These are phyloP conservation scores for Mortierella alpina DNA, from an alignment of 192 early-diverging fungal species.

Conservation along the genomic window DNA sequence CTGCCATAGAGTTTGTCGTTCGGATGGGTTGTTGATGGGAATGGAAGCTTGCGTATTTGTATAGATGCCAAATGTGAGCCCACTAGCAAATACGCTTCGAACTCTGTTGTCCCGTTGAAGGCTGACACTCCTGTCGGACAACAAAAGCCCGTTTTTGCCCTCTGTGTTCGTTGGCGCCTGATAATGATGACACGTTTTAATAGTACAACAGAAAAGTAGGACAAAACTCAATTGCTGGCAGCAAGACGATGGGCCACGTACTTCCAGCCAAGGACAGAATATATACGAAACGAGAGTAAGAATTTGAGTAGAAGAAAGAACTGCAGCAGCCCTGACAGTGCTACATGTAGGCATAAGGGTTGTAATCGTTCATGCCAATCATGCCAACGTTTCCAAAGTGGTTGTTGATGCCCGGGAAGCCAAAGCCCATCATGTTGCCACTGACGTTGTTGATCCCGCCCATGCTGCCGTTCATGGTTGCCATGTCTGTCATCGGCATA, in stretches of 20 bases:
- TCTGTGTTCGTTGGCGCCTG: too few relatives aligned
- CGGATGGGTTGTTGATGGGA: too few relatives aligned
- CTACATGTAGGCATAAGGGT: slow-evolving; percentile 59
- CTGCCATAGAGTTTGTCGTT: too few relatives aligned
- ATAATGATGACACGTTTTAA: too few relatives aligned
- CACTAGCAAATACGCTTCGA: not conserved
- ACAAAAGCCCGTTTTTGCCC: too few relatives aligned
- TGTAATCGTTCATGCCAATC: slow-evolving; percentile 63
- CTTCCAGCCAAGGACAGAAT: not conserved
- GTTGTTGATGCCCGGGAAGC: slow-evolving; percentile 54
- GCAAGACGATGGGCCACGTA: not conserved
- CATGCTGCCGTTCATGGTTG: not conserved
- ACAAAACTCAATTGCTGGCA: slow-evolving; percentile 1
- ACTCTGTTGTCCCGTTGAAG: not conserved
- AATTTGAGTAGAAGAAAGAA: slow-evolving; percentile 6
- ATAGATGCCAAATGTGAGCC: not conserved
- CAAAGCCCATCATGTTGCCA: slow-evolving; percentile 53
- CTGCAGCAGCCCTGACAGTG: not conserved
- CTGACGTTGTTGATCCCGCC: slow-evolving; percentile 24
- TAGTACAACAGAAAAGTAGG: too few relatives aligned
- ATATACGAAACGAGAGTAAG: not conserved
- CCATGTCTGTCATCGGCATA: slow-evolving; percentile 20
- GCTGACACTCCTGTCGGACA: not conserved
- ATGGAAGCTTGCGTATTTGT: too few relatives aligned
- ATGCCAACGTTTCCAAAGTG: slow-evolving; percentile 58